phyloP scores from a whole-genome alignment of 768 basidiomycete genomes.

The Termitomyces bulborhizus region DNA sequence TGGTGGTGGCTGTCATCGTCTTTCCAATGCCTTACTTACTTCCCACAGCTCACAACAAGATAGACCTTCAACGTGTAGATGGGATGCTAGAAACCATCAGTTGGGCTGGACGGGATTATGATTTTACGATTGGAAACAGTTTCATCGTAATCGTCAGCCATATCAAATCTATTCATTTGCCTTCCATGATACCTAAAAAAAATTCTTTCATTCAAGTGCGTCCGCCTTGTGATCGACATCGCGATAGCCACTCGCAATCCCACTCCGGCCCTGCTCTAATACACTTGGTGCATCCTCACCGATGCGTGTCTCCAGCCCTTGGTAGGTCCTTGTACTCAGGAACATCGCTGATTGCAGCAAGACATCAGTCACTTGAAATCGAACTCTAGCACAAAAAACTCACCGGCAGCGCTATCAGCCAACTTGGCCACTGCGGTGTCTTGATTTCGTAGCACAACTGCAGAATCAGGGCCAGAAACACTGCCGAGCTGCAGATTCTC shows the following conservation, averaged over 20 bases:
- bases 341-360: slow-evolving; percentile 46
- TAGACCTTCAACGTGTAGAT: no score
- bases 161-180: no score
- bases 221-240: slow-evolving; percentile 33
- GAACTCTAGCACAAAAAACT: slow-evolving; percentile 7
- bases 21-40: no score
- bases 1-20: no score
- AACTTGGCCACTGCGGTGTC: slow-evolving; percentile 51
- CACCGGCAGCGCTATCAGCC: slow-evolving; percentile 68
- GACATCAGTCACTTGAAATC: neutral
- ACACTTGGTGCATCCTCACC: slow-evolving; percentile 77
- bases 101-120: no score
- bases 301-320: slow-evolving; percentile 71
- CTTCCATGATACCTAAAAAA: no score
- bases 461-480: slow-evolving; percentile 11
- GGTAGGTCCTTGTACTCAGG: slow-evolving; percentile 68
- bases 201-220: neutral
- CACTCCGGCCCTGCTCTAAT: slow-evolving; percentile 85
- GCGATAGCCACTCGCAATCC: slow-evolving; percentile 83
- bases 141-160: no score
- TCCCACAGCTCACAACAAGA: no score
- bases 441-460: slow-evolving; percentile 56
- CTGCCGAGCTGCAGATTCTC: neutral
- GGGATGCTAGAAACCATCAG: no score
- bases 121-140: no score